Conservation (phyloP, 164 flowering plant species). For the Vitis riparia region DNA sequence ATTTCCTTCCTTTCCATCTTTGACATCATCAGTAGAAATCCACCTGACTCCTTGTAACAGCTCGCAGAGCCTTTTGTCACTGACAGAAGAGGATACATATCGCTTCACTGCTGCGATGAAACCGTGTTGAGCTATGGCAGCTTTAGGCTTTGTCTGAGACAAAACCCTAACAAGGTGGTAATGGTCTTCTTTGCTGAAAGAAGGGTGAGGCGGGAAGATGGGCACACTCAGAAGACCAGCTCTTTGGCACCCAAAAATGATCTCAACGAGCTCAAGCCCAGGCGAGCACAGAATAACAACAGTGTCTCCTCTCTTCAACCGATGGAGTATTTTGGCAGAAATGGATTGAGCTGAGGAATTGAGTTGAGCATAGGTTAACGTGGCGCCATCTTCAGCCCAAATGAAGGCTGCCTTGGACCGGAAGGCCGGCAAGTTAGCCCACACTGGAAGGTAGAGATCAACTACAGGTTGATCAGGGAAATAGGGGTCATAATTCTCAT, state of each 20-base stretch:
- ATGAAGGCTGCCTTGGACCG: conserved; percentile 64
- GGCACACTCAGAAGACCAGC: conserved; percentile 66
- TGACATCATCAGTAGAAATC: conserved; percentile 43
- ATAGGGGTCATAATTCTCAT: conserved; percentile 67
- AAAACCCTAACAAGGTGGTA: conserved; percentile 60
- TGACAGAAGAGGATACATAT: conserved; percentile 29
- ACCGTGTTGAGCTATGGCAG: conserved; percentile 44
- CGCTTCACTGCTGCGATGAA: conserved; percentile 33
- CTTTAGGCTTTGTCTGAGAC: conserved; percentile 62
- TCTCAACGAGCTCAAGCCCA: conserved; percentile 65
- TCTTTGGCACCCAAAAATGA: conserved; percentile 69
- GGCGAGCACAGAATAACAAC: conserved; percentile 61
- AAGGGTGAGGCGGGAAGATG: conserved; percentile 45
- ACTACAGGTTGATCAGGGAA: conserved; percentile 84
- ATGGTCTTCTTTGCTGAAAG: conserved; percentile 19
- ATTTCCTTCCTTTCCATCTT: not conserved
- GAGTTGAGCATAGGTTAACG: conserved; percentile 52
- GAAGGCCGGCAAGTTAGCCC: conserved; percentile 58
- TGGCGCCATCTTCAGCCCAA: conserved; percentile 49
- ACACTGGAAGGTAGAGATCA: conserved; percentile 61
- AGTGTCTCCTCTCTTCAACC: conserved; percentile 48
- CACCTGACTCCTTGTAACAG: conserved; percentile 38
- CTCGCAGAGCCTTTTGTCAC: conserved; percentile 20
- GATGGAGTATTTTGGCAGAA: conserved; percentile 33
- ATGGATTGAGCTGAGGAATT: conserved; percentile 41